phyloP scores from a whole-genome alignment of 306 rosid genomes.

The Ammopiptanthus mongolicus region DNA sequence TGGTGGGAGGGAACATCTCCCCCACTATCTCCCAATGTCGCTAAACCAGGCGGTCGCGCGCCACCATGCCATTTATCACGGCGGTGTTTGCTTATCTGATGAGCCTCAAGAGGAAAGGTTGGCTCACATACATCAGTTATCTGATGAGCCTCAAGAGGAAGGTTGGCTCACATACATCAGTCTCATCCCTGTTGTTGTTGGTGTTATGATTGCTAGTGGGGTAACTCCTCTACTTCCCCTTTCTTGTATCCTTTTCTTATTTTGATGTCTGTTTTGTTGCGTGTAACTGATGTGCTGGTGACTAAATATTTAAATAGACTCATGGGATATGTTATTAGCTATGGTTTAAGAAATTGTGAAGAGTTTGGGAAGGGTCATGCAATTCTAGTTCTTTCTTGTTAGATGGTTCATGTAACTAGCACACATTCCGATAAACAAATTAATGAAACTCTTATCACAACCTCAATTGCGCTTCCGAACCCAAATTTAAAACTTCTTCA shows the following conservation, averaged over 20 bases:
- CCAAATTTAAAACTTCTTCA: too few relatives aligned
- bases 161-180: slow-evolving; percentile 28
- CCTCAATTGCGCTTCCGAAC: too few relatives aligned
- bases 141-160: slow-evolving; percentile 20
- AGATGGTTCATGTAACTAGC: neutral
- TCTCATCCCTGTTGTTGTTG: slow-evolving; percentile 42
- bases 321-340: neutral
- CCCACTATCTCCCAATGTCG: slow-evolving; percentile 35
- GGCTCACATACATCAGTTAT: too few relatives aligned
- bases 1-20: slow-evolving; percentile 44
- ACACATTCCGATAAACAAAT: too few relatives aligned
- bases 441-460: too few relatives aligned
- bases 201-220: slow-evolving; percentile 48
- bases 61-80: slow-evolving; percentile 45
- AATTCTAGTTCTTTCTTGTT: neutral
- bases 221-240: neutral
- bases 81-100: slow-evolving; percentile 38
- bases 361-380: neutral
- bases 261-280: neutral
- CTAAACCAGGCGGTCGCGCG: slow-evolving; percentile 48
- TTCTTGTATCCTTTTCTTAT: neutral
- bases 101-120: slow-evolving; percentile 23
- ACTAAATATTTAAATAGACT: neutral
- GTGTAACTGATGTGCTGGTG: neutral
- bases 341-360: neutral